Conservation (phyloP, 176 grass and related monocot species). For the Tuctoria greenei region DNA sequence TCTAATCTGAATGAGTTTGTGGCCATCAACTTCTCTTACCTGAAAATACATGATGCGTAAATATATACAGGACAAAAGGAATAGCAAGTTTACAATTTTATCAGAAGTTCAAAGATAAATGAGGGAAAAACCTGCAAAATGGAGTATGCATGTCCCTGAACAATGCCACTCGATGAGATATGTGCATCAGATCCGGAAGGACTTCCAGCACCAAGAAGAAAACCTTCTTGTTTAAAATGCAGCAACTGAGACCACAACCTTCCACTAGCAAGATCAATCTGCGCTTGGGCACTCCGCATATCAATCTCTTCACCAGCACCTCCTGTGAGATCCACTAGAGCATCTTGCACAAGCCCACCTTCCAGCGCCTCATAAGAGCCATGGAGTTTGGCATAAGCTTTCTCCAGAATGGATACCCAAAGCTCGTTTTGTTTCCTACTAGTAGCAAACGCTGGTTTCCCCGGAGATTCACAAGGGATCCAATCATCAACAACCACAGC, state of each 20-base stretch:
- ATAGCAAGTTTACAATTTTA: background rate
- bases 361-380: conserved; percentile 97
- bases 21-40: conserved; percentile 97
- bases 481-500: conserved; percentile 99
- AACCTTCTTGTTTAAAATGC: conserved; percentile 96
- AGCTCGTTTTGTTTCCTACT: conserved; percentile 90
- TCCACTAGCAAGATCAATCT: conserved; percentile 96
- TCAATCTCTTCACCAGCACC: conserved; percentile 99
- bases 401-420: conserved; percentile 97
- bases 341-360: conserved; percentile 99
- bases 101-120: conserved; percentile 29
- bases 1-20: conserved; percentile 97
- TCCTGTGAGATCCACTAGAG: conserved; percentile 95
- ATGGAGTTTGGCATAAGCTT: conserved; percentile 99
- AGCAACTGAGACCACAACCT: conserved; percentile 96
- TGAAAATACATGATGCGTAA: conserved; percentile 39
- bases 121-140: conserved; percentile 87
- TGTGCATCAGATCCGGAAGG: conserved; percentile 94
- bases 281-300: conserved; percentile 88
- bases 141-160: conserved; percentile 98
- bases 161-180: conserved; percentile 97
- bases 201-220: conserved; percentile 98
- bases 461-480: conserved; percentile 91
- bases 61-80: conserved; percentile 13
- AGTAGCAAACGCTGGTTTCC: conserved; percentile 95